Conservation (phyloP, 2,329 filamentous ascomycete genomes). For the Aspergillus pseudoterreus region DNA sequence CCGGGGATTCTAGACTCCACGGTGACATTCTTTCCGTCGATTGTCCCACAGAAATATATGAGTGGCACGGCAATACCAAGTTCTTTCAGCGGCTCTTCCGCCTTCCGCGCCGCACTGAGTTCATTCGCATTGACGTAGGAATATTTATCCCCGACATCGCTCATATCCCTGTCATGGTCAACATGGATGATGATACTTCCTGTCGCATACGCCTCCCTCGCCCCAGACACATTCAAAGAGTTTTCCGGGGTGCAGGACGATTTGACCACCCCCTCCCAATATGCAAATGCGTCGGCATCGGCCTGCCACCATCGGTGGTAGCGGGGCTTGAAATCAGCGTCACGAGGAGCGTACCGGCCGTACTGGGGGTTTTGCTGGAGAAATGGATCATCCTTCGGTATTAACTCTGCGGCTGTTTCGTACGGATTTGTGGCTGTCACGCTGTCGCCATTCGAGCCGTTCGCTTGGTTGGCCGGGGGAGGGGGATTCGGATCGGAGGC, state of each 20-base stretch:
- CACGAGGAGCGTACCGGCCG: slow-evolving; percentile 31
- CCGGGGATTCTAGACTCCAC: slow-evolving; percentile 40
- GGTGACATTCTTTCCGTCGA: slow-evolving; percentile 38
- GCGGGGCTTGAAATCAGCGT: slow-evolving; percentile 34
- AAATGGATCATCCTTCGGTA: slow-evolving; percentile 33
- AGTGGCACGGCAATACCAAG: slow-evolving; percentile 32
- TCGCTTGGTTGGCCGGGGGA: slow-evolving; percentile 18
- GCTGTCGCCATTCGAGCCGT: slow-evolving; percentile 16
- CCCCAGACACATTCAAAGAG: slow-evolving; percentile 27
- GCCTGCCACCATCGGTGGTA: slow-evolving; percentile 31
- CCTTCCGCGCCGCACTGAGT: slow-evolving; percentile 31
- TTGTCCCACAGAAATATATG: slow-evolving; percentile 35
- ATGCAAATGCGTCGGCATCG: slow-evolving; percentile 26
- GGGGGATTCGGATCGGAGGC: slow-evolving; percentile 18
- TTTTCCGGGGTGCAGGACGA: slow-evolving; percentile 30
- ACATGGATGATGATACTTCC: slow-evolving; percentile 37
- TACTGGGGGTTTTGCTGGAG: slow-evolving; percentile 29
- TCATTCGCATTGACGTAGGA: slow-evolving; percentile 37
- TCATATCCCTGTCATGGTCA: slow-evolving; percentile 26
- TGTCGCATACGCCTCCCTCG: slow-evolving; percentile 31
- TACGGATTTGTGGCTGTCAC: slow-evolving; percentile 26
- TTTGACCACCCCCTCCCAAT: slow-evolving; percentile 34
- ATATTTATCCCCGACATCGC: slow-evolving; percentile 26
- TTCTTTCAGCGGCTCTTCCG: slow-evolving; percentile 29
- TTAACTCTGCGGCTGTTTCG: slow-evolving; percentile 29